These are phyloP conservation scores for Kwoniella dendrophila DNA, from an alignment of 768 basidiomycete species.

Conservation along the genomic window DNA sequence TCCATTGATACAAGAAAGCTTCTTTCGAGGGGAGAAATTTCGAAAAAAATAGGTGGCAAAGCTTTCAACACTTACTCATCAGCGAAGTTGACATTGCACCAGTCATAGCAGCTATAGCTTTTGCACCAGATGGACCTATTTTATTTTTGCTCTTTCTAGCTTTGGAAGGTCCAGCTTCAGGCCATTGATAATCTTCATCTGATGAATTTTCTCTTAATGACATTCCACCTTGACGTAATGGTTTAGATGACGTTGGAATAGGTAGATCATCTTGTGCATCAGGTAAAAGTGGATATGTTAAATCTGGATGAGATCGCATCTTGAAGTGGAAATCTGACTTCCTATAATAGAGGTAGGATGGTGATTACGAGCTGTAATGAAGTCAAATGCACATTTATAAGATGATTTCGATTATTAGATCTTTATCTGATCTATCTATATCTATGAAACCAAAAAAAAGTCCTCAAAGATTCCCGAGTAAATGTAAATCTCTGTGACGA, in stretches of 20 bases:
- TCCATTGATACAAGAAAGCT: not conserved
- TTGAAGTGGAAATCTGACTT: no score
- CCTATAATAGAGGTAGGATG: no score
- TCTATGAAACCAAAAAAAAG: no score
- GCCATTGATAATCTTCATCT: constrained; percentile 38
- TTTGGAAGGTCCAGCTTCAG: constrained; percentile 42
- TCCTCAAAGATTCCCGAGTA: no score
- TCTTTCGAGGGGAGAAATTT: not conserved
- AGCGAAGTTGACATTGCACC: constrained; percentile 51
- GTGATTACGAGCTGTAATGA: not conserved
- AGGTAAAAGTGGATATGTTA: constrained; percentile 17
- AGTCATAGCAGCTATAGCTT: constrained; percentile 52
- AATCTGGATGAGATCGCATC: constrained; percentile 24
- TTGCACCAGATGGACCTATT: constrained; percentile 49
- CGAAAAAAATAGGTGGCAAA: constrained; percentile 1
- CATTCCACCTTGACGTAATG: constrained; percentile 20
- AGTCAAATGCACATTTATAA: not conserved
- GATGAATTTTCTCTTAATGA: constrained; percentile 9
- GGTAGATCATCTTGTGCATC: constrained; percentile 24
- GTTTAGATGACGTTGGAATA: not conserved
- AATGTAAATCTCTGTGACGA: no score
- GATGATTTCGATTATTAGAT: not conserved
- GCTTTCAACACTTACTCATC: constrained; percentile 44
- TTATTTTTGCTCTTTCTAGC: constrained; percentile 1
- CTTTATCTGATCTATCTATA: constrained; percentile 17